Evolutionary conservation across 2,329 filamentous ascomycete genomes (phyloP).

Genomic region (Colletotrichum brevisporum): DNA sequence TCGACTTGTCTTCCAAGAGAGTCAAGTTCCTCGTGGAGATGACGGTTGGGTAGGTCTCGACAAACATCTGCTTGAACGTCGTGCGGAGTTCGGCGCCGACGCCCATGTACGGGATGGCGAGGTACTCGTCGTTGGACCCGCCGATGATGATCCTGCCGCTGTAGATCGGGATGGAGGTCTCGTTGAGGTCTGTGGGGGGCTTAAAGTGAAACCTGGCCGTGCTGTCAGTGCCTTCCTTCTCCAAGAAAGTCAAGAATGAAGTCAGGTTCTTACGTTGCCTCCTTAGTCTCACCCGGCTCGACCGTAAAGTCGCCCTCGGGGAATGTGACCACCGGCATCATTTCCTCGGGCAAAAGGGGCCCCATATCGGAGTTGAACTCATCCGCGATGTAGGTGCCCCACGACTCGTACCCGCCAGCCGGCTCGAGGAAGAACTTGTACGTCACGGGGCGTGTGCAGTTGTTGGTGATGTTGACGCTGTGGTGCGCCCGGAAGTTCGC

Average conservation of each 20-base stretch:
- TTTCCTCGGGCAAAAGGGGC: neutral
- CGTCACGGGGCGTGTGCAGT: slow-evolving; percentile 50
- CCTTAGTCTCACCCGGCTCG: slow-evolving; percentile 45
- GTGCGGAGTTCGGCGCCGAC: slow-evolving; percentile 22
- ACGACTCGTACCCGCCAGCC: slow-evolving; percentile 40
- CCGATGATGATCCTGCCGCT: slow-evolving; percentile 59
- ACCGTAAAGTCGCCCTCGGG: slow-evolving; percentile 41
- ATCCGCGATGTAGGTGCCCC: neutral
- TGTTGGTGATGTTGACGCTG: slow-evolving; percentile 59
- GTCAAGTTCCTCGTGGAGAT: slow-evolving; percentile 14
- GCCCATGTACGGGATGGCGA: slow-evolving; percentile 58
- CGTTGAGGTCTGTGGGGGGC: slow-evolving; percentile 44
- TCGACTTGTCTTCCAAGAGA: slow-evolving; percentile 30
- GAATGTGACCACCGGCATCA: slow-evolving; percentile 18
- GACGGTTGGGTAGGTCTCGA: slow-evolving; percentile 5
- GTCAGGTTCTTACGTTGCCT: slow-evolving; percentile 34
- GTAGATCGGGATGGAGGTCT: slow-evolving; percentile 56
- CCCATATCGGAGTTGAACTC: slow-evolving; percentile 20
- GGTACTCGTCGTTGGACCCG: slow-evolving; percentile 55
- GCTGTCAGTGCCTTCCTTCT: too few relatives aligned
- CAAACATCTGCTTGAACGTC: slow-evolving; percentile 27
- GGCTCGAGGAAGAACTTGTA: slow-evolving; percentile 59
- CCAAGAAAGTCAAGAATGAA: too few relatives aligned
- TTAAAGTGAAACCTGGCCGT: slow-evolving; percentile 45
- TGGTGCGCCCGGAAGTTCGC: slow-evolving; percentile 55